Evolutionary conservation across 2,329 filamentous ascomycete species (phyloP), one percentile per base, ranked within the genome.

Genomic region (Calycina herbarum): DNA sequence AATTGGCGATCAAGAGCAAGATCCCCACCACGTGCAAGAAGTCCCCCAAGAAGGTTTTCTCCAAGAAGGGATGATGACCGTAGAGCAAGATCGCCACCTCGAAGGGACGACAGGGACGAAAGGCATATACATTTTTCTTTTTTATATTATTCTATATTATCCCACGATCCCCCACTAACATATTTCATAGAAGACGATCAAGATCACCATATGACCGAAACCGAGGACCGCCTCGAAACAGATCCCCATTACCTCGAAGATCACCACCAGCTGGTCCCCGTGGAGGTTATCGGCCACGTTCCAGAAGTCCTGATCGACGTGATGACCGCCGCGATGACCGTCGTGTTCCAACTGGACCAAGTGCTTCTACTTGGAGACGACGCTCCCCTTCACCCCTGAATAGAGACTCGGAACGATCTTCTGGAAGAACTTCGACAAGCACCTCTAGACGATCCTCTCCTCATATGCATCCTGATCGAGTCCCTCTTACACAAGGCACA

Each of bases 381-480:
- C 69, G 82, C 45, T 87, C 85, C 61, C 82, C 82, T 31, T 87
- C 85, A 35, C 82, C 85, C 48, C 81, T 80, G 38, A 75, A 76
- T 54, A 77, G 74, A 51, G 75, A 79, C 24, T 82, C 82, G 40
- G 81, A 80, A 48, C 81, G 83, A 61, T 79, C 80, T 54, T 85
- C 83, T 27, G 83, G 81, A 27, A 78, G 82, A 64, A 83, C 82
- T 48, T 89, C 87, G 8, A 82, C 78, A 24, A 86, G 83, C 24
- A 86, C 84, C 35, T 89, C 87, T 27, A 82, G 86, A 64, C 81
- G 85, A 59, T 88, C 87, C 8, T 89, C 87, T 5, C 87, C 87
- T 17, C 83, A 79, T 31, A 76, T 83, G 15, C 84, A 86, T 71
- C 81, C 82, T 17, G 87, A 86, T 69, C 81, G 84, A 70, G 73